phyloP scores from a whole-genome alignment of 169 alveolate genomes.

The Cryptosporidium tyzzeri region DNA sequence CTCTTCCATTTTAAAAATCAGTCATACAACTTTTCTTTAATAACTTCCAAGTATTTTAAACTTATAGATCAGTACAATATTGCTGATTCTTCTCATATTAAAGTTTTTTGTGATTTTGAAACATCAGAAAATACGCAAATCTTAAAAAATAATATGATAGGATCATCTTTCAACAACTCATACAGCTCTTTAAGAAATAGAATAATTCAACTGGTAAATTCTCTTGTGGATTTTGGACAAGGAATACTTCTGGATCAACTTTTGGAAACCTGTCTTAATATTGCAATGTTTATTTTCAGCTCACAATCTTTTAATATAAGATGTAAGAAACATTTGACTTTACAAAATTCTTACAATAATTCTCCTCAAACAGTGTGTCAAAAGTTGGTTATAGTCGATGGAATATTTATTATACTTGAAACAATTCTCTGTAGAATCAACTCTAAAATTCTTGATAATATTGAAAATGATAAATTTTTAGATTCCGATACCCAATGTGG shows the following conservation, averaged over 20 bases:
- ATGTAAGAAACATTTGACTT: not conserved
- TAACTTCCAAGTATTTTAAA: slow-evolving; percentile 11
- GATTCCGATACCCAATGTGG: not conserved
- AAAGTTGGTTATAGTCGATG: slow-evolving; percentile 16
- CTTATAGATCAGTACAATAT: slow-evolving; percentile 28
- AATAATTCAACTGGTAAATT: slow-evolving; percentile 3
- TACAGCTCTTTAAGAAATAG: slow-evolving; percentile 16
- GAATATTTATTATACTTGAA: slow-evolving; percentile 21
- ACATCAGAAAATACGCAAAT: not conserved
- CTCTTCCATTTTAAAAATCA: slow-evolving; percentile 1
- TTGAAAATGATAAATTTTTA: not conserved
- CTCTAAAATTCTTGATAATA: not conserved
- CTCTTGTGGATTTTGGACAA: slow-evolving; percentile 20
- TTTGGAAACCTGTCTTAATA: slow-evolving; percentile 20
- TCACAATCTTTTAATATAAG: slow-evolving; percentile 16
- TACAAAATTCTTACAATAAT: not conserved
- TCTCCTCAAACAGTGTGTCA: not conserved
- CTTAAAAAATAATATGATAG: not conserved
- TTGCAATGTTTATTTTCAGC: slow-evolving; percentile 25
- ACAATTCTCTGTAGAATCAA: not conserved
- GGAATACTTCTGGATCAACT: slow-evolving; percentile 4
- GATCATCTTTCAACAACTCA: slow-evolving; percentile 9
- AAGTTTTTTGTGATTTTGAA: not conserved
- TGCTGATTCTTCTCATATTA: not conserved
- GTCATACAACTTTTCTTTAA: not conserved